A percentile compares a stretch with the other conserved stretches of the same genome.
phyloP scores from a whole-genome alignment of 2,329 filamentous ascomycete species.

The Penicillium sp. region DNA sequence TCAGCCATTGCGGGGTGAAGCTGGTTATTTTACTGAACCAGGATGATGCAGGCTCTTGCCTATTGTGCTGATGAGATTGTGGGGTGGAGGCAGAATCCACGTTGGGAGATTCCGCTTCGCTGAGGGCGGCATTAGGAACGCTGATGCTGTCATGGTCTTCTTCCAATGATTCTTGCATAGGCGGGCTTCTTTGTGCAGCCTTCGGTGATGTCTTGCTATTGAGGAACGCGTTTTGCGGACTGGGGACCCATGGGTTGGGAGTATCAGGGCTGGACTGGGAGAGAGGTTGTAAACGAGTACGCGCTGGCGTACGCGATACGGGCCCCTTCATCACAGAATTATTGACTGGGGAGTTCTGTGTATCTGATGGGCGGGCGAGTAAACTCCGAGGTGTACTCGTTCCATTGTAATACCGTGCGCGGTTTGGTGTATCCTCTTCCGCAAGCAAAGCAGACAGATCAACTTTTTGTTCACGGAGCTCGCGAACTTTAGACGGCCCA shows the following conservation, averaged over 20 bases:
- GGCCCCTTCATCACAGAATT: slow-evolving; percentile 13
- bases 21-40: slow-evolving; percentile 39
- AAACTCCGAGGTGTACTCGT: slow-evolving; percentile 31
- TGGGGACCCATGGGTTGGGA: background rate
- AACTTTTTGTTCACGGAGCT: slow-evolving; percentile 35
- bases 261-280: slow-evolving; percentile 26
- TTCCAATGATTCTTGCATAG: background rate
- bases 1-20: slow-evolving; percentile 36
- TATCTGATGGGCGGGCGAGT: slow-evolving; percentile 15
- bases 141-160: slow-evolving; percentile 9
- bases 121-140: slow-evolving; percentile 14
- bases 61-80: slow-evolving; percentile 13
- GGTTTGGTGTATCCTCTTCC: slow-evolving; percentile 36
- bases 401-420: slow-evolving; percentile 36
- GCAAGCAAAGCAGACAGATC: slow-evolving; percentile 34
- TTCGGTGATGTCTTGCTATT: background rate
- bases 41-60: slow-evolving; percentile 29
- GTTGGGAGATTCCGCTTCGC: slow-evolving; percentile 14
- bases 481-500: slow-evolving; percentile 33
- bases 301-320: slow-evolving; percentile 19
- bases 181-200: background rate
- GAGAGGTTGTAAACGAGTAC: slow-evolving; percentile 22
- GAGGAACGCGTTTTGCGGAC: background rate
- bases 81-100: slow-evolving; percentile 24
- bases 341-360: slow-evolving; percentile 12